Evolutionary conservation across 768 basidiomycete species (phyloP).

Genomic region (Russula vinacea): DNA sequence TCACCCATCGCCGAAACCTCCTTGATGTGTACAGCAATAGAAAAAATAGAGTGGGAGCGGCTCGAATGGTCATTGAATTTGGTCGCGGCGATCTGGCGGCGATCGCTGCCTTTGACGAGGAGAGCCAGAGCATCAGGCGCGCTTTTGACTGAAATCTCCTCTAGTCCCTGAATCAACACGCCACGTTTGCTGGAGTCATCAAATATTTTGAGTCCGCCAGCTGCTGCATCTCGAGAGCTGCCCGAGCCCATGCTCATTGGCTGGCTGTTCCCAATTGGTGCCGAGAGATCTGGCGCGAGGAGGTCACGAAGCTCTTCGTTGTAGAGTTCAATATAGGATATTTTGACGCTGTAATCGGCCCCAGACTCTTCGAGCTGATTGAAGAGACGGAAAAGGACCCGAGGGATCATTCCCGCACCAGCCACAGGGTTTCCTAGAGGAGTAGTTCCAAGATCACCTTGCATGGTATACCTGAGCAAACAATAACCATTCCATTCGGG

Average conservation of each 20-base stretch:
- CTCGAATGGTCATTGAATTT: constrained; percentile 98
- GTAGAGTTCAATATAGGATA: constrained; percentile 93
- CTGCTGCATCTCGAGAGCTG: constrained; percentile 43
- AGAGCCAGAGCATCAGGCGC: constrained; percentile 79
- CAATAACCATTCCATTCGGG: not conserved
- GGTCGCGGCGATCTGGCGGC: constrained; percentile 90
- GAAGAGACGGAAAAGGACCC: constrained; percentile 88
- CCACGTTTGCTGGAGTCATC: constrained; percentile 87
- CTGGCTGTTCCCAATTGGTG: constrained; percentile 63
- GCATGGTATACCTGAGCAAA: constrained; percentile 81
- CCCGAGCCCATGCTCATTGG: constrained; percentile 69
- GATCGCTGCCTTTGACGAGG: constrained; percentile 83
- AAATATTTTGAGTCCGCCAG: constrained; percentile 77
- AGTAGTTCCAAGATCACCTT: constrained; percentile 83
- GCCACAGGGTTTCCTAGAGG: constrained; percentile 84
- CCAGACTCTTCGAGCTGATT: constrained; percentile 74
- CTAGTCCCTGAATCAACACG: constrained; percentile 91
- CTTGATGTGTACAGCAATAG: constrained; percentile 91
- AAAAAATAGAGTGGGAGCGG: constrained; percentile 96
- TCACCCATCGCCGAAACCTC: constrained; percentile 76
- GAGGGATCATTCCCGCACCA: constrained; percentile 94
- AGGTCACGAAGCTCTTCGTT: constrained; percentile 98
- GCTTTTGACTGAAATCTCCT: constrained; percentile 82
- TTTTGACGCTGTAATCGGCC: constrained; percentile 86
- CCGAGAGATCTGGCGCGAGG: constrained; percentile 70